Conservation (phyloP, 371 early-diverging fungal genomes). For the Rhizopus sp. region DNA sequence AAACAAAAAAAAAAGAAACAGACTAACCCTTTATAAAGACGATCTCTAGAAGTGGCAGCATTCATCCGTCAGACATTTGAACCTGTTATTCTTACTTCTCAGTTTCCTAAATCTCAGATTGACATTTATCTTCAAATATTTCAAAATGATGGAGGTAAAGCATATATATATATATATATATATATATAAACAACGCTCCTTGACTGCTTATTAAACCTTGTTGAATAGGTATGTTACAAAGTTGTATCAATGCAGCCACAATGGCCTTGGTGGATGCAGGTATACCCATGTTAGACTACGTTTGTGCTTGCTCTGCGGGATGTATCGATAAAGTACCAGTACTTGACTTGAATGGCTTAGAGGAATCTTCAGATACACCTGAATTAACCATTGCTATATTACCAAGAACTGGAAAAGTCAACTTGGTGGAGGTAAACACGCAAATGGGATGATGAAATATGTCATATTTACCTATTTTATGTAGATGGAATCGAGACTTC, state of each 20-base stretch:
- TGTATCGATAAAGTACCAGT: conserved; percentile 81
- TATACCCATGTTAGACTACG: conserved; percentile 94
- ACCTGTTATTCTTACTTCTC: conserved; percentile 73
- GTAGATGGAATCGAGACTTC: conserved; percentile 89
- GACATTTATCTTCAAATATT: conserved; percentile 90
- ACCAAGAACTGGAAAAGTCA: conserved; percentile 83
- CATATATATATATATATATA: no score
- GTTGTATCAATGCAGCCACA: conserved; percentile 92
- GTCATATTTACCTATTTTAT: conserved; percentile 8
- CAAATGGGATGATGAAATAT: neutral
- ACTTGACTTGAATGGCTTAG: conserved; percentile 85
- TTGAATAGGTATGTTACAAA: conserved; percentile 59
- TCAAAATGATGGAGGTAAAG: conserved; percentile 88
- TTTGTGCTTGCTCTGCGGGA: conserved; percentile 94
- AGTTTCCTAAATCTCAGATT: conserved; percentile 89
- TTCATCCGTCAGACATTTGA: conserved; percentile 92
- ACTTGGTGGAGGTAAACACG: conserved; percentile 59
- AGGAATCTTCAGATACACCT: conserved; percentile 87
- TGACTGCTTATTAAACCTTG: neutral
- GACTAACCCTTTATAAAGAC: conserved; percentile 45
- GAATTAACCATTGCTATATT: conserved; percentile 88
- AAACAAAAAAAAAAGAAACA: neutral
- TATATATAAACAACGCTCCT: neutral
- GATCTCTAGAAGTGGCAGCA: conserved; percentile 82
- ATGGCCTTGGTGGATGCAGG: conserved; percentile 97